Base-by-base conservation (phyloP, 2,329 filamentous ascomycete genomes). In the Hypoxylon sp. region DNA sequence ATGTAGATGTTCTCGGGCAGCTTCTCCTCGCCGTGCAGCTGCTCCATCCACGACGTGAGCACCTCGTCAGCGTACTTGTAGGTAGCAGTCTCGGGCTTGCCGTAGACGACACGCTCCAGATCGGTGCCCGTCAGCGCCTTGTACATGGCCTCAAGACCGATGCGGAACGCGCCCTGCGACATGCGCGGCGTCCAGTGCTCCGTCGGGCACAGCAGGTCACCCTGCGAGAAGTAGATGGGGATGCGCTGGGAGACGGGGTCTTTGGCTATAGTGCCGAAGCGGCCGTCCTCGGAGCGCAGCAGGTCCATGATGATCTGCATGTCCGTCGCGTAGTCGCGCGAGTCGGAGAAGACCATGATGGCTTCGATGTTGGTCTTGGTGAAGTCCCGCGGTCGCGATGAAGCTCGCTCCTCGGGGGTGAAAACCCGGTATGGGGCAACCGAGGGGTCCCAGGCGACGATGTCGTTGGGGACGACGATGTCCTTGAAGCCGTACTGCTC, bases 1-100 rank as follows among this genome's bases (percentile, higher is more conserved):
- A 91, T 91, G 81, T 91, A 91, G 73, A 90, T 80, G 76, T 90
- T 88, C 72, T 84, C 73, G 3, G 88, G 87, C 37, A 90, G 78
- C 58, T 77, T 80, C 79, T 89, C 86, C 74, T 91, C 88, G 70
- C 85, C 85, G 79, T 92, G 88, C 64, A 92, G 84, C 67, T 85
- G 79, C 66, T 88, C 88, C 88, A 91, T 91, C 88, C 88, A 92
- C 48, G 81, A 83, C 26, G 83, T 80, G 61, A 92, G 81, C 15
- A 91, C 84, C 74, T 90, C 87, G 67, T 91, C 88, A 62, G 88
- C 89, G 75, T 89, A 91, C 78, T 88, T 89, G 82, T 90, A 91
- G n/a, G 88, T 90, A 4, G 88, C 88, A 58, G 85, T 69, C 73
- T 90, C 88, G 21, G 88, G 88, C 81, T 91, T 91, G 69, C 88